Evolutionary conservation across 2,329 filamentous ascomycete genomes (phyloP).

Genomic region (Penicillium digitatum): DNA sequence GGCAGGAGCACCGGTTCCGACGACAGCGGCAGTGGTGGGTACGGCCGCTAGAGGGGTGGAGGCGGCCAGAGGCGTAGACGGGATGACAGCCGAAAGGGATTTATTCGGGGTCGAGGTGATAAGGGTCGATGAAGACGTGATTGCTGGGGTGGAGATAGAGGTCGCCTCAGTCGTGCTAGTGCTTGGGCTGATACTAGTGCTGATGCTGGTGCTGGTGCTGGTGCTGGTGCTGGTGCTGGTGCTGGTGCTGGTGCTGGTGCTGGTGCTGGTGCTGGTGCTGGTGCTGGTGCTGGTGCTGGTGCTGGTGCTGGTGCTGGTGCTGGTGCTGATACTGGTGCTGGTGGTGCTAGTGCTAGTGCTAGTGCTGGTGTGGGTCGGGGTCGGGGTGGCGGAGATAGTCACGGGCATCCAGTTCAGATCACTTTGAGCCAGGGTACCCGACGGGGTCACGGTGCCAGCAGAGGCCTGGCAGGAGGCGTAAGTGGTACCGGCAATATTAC

Average conservation of each 20-base stretch:
- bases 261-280: too few species aligned
- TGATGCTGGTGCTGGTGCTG: not conserved
- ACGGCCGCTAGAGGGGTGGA: slow-evolving; percentile 8
- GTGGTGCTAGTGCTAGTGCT: slow-evolving; percentile 8
- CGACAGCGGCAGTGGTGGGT: slow-evolving; percentile 2
- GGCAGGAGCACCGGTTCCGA: slow-evolving; percentile 9
- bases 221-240: slow-evolving; percentile 8
- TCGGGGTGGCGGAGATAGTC: slow-evolving; percentile 23
- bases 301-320: slow-evolving; percentile 7
- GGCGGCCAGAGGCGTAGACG: slow-evolving; percentile 16
- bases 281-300: too few species aligned
- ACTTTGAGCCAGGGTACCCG: slow-evolving; percentile 14
- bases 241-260: slow-evolving; percentile 13
- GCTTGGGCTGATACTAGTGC: slow-evolving; percentile 6
- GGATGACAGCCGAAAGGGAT: slow-evolving; percentile 13
- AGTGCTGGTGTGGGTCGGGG: slow-evolving; percentile 14
- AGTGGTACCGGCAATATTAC: slow-evolving; percentile 26
- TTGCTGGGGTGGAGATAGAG: slow-evolving; percentile 10
- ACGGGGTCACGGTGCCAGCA: slow-evolving; percentile 17
- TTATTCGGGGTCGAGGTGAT: slow-evolving; percentile 13
- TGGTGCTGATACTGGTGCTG: not conserved
- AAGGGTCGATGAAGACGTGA: slow-evolving; percentile 6
- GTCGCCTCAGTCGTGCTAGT: not conserved
- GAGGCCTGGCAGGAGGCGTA: slow-evolving; percentile 23
- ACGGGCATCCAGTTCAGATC: slow-evolving; percentile 27